Evolutionary conservation across 1,284 basidiomycete species (phyloP).

Genomic region (Melampsora occidentalis): DNA sequence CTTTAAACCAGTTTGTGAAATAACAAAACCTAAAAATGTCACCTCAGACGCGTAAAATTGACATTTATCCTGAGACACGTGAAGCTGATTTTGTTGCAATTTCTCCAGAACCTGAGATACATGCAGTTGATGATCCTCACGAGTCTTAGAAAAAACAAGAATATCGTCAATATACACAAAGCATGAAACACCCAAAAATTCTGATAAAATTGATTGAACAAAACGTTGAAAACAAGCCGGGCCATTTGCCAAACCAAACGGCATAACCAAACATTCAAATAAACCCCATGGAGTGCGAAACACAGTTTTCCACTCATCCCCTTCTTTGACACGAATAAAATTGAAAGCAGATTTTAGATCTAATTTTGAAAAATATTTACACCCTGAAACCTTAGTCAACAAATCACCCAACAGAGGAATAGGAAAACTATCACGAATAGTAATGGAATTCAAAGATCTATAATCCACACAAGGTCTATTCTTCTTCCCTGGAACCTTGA

Average conservation of each 20-base stretch:
- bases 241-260: constrained; percentile 56
- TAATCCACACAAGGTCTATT: constrained; percentile 27
- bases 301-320: constrained; percentile 55
- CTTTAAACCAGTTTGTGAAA: background rate
- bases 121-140: constrained; percentile 26
- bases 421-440: constrained; percentile 17
- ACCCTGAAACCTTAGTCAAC: background rate
- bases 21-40: background rate
- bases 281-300: constrained; percentile 55
- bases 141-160: constrained; percentile 55
- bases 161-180: constrained; percentile 54
- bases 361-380: constrained; percentile 47
- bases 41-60: constrained; percentile 1
- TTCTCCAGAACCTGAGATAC: background rate
- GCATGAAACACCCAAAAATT: constrained; percentile 50
- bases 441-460: constrained; percentile 6
- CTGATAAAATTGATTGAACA: constrained; percentile 45
- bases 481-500: background rate
- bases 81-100: background rate
- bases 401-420: constrained; percentile 17
- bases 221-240: constrained; percentile 54
- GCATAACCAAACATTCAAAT: constrained; percentile 57
- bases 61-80: constrained; percentile 1
- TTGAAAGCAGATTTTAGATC: constrained; percentile 52
- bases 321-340: constrained; percentile 49